phyloP scores from a whole-genome alignment of 352 stramenopile species.

The Phytophthora quininea region DNA sequence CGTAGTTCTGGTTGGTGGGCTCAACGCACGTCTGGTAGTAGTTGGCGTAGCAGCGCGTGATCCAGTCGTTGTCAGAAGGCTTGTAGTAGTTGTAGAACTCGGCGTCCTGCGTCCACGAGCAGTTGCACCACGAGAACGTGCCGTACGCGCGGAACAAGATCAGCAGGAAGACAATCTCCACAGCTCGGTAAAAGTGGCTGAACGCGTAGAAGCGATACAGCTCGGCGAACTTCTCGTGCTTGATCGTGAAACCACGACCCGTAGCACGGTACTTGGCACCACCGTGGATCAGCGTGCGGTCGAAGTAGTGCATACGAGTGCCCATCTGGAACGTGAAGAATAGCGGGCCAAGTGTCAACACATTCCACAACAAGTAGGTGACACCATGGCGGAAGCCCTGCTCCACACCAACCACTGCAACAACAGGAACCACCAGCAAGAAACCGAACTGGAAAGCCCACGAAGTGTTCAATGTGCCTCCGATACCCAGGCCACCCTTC shows the following conservation, averaged over 20 bases:
- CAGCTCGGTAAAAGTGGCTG: constrained; percentile 97
- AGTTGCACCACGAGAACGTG: constrained; percentile 94
- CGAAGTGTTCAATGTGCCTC: constrained; percentile 95
- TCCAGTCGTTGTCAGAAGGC: constrained; percentile 82
- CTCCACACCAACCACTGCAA: constrained; percentile 98
- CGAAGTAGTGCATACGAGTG: constrained; percentile 98
- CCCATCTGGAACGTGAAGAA: constrained; percentile 99
- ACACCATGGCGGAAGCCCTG: constrained; percentile 95
- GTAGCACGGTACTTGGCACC: constrained; percentile 98
- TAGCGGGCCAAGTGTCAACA: constrained; percentile 95
- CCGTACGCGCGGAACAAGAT: constrained; percentile 90
- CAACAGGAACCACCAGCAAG: constrained; percentile 96
- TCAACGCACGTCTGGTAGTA: constrained; percentile 92
- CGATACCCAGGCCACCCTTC: constrained; percentile 93
- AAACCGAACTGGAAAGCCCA: constrained; percentile 96
- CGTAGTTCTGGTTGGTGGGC: constrained; percentile 97
- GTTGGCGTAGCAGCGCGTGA: constrained; percentile 81
- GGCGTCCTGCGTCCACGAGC: constrained; percentile 75
- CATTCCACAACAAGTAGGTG: constrained; percentile 94
- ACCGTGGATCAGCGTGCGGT: constrained; percentile 97
- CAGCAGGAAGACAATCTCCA: constrained; percentile 93
- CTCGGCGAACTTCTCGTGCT: constrained; percentile 98
- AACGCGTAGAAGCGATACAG: constrained; percentile 98
- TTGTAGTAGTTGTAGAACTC: constrained; percentile 82
- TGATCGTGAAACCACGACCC: constrained; percentile 98